Evolutionary conservation across 192 early-diverging fungal species (phyloP), one percentile per base, ranked within the genome.

Genomic region (Coemansia guatemalensis): DNA sequence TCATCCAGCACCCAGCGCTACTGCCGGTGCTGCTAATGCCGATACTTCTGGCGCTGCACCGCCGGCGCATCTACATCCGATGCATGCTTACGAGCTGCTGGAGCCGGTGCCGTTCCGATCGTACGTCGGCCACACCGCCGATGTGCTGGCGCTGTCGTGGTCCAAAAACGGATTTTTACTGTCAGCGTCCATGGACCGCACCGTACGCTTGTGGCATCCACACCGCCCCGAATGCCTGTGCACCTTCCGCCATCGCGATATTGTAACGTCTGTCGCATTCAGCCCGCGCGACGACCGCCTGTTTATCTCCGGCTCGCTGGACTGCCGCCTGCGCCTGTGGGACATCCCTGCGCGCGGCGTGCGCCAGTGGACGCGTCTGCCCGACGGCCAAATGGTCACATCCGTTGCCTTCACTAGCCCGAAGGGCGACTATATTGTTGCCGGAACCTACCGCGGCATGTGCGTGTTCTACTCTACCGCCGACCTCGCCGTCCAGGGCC

Each of bases 201-300:
- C 89, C 0, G 93, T 96, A 27, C 83, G 92, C 20, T 69, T 96
- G 63, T 96, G 90, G 91, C 92, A 96, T 70, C 71, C 90, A 20
- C 84, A 82, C 27, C 78, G 85, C 22, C 71, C 81, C 32, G 86
- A 86, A 53, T 93, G 92, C 58, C 75, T 96, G 44, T 91, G 90
- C 68, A 83, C 87, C 5, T 93, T 96, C 64, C 73, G 81, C 26
- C 93, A 95, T 67, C 73, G 81, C 30, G 91, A 91, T 67, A 85
- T 88, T 14, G 93, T 95, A 2, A 89, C 90, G 1, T 83, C 87
- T 5, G 87, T 95, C 5, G 80, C 84, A 0, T 96, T 96, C 68
- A 92, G 90, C 65, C 93, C 93, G 26, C 69, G 83, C 58, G 93
- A 96, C 65, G 89, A 93, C 65, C 86, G 88, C 2, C 86, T 86